Conservation (phyloP, 331 rosid genomes). For the Saraca asoca region DNA sequence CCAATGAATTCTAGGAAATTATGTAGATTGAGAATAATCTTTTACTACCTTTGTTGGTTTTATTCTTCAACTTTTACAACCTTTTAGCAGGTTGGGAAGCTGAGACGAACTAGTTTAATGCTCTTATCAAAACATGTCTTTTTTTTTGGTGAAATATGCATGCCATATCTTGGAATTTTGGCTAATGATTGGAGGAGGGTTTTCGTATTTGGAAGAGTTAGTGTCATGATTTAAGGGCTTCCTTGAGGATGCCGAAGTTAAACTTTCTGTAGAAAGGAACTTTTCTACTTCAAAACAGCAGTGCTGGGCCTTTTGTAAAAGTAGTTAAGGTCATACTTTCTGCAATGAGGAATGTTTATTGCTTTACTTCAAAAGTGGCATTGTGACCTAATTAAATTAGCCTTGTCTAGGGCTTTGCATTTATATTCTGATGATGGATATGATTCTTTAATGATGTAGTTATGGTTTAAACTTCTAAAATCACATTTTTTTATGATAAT, state of each 20-base stretch:
- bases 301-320: background rate
- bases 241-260: background rate
- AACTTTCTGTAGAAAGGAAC: background rate
- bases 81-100: background rate
- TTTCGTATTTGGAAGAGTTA: too few relatives aligned
- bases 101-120: background rate
- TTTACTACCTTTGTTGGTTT: background rate
- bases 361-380: background rate
- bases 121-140: background rate
- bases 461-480: background rate
- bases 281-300: background rate
- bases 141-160: background rate
- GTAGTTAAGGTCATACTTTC: background rate
- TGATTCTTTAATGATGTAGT: constrained; percentile 7
- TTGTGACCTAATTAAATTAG: background rate
- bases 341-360: background rate
- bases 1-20: constrained; percentile 5
- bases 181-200: too few relatives aligned
- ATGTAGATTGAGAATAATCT: background rate
- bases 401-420: constrained; percentile 16
- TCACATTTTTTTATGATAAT: constrained; percentile 6
- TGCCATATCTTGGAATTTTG: background rate
- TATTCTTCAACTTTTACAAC: background rate
- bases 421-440: background rate
- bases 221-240: too few relatives aligned